Evolutionary conservation across 2,329 filamentous ascomycete species (phyloP).

Genomic region (Gliomastix tumulicola): DNA sequence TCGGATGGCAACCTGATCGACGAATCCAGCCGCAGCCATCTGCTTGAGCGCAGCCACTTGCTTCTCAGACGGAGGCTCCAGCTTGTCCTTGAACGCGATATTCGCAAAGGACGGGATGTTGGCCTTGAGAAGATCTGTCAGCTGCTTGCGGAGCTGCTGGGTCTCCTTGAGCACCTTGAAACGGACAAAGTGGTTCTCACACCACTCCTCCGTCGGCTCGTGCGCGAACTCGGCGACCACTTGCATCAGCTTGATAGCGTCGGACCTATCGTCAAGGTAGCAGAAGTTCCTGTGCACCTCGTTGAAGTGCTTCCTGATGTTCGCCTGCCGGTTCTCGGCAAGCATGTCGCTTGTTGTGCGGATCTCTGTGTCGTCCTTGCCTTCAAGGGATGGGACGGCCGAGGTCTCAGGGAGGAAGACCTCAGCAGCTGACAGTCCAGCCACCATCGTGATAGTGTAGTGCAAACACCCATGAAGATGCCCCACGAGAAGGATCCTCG

Average conservation of each 20-base stretch:
- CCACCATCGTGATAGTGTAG: constrained; percentile 82
- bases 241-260: constrained; percentile 85
- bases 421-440: constrained; percentile 81
- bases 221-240: constrained; percentile 83
- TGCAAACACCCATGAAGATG: constrained; percentile 75
- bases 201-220: constrained; percentile 66
- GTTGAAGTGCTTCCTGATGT: constrained; percentile 54
- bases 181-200: constrained; percentile 75
- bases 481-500: constrained; percentile 85
- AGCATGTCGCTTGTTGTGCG: constrained; percentile 62
- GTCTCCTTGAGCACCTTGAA: constrained; percentile 84
- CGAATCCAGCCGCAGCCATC: constrained; percentile 85
- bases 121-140: constrained; percentile 70
- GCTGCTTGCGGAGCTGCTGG: constrained; percentile 72
- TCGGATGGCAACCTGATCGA: constrained; percentile 90
- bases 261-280: constrained; percentile 72
- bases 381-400: constrained; percentile 52
- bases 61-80: constrained; percentile 54
- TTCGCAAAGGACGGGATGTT: constrained; percentile 63
- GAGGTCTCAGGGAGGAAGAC: constrained; percentile 80
- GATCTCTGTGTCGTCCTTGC: constrained; percentile 37
- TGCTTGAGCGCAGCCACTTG: constrained; percentile 79
- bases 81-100: constrained; percentile 47
- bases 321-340: constrained; percentile 63
- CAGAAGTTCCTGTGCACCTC: constrained; percentile 73